A percentile compares a stretch with the other conserved stretches of the same genome.
Conservation (phyloP, 352 stramenopile genomes). For the Pythium brassicae region DNA sequence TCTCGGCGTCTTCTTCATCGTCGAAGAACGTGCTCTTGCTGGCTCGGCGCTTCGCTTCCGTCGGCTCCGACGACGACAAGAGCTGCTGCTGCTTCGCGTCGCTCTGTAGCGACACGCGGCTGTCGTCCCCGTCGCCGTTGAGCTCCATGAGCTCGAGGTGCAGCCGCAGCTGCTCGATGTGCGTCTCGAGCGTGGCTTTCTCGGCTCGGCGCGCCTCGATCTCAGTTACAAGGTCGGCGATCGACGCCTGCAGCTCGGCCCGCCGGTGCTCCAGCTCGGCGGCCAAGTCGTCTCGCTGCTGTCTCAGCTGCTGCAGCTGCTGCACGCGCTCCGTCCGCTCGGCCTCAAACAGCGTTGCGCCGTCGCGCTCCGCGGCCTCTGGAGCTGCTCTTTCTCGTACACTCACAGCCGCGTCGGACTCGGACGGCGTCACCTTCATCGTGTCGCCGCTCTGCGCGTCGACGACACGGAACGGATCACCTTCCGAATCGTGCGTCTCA, state of each 20-base stretch:
- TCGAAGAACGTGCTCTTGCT: conserved; percentile 12
- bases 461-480: background rate
- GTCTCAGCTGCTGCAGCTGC: conserved; percentile 15
- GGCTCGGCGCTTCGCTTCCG: conserved; percentile 1
- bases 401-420: no score
- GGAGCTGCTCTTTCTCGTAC: background rate
- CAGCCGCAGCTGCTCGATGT: conserved; percentile 60
- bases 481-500: background rate
- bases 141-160: conserved; percentile 52
- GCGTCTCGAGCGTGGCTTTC: conserved; percentile 43
- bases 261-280: conserved; percentile 15
- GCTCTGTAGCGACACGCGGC: background rate
- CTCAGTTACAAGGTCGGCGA: conserved; percentile 27
- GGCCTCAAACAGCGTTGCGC: background rate
- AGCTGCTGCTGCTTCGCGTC: conserved; percentile 6
- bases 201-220: conserved; percentile 33
- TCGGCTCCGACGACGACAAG: background rate
- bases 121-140: conserved; percentile 8
- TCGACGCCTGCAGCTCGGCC: conserved; percentile 17
- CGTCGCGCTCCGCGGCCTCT: background rate
- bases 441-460: background rate
- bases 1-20: conserved; percentile 14
- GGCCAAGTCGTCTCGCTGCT: conserved; percentile 11
- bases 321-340: no score
- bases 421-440: no score